Conservation (phyloP, 352 stramenopile species). For the Phytophthora kernoviae region DNA sequence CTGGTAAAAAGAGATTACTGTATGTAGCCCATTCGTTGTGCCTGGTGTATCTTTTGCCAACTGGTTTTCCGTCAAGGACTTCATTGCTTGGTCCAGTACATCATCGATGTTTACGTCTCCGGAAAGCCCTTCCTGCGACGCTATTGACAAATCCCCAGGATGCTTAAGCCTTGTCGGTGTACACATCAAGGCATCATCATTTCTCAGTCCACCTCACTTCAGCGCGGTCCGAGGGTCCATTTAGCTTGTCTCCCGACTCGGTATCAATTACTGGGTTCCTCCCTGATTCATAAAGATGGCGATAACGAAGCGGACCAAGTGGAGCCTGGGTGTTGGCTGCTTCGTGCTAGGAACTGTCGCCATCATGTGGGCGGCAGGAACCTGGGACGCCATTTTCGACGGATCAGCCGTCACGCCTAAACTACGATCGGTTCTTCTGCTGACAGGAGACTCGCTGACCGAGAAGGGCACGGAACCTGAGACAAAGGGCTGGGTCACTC, state of each 20-base stretch:
- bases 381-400: conserved; percentile 14
- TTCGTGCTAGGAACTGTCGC: conserved; percentile 19
- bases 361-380: conserved; percentile 25
- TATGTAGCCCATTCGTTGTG: too few relatives aligned
- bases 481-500: conserved; percentile 41
- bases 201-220: neutral
- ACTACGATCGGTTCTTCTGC: conserved; percentile 34
- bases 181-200: neutral
- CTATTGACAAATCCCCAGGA: neutral
- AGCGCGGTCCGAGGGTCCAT: neutral
- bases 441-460: conserved; percentile 65
- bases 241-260: neutral
- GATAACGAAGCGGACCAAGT: conserved; percentile 16
- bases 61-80: neutral
- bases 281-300: neutral
- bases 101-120: neutral
- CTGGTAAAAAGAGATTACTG: too few relatives aligned
- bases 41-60: too few relatives aligned
- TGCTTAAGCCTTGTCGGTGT: neutral
- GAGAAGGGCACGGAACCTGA: conserved; percentile 41
- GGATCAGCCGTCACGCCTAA: conserved; percentile 3
- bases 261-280: neutral
- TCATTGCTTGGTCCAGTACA: too few relatives aligned
- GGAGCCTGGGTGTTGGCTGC: conserved; percentile 10
- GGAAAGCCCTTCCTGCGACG: neutral